Base-by-base conservation (phyloP, 148 eudicot species). In the Fallopia convolvulus region DNA sequence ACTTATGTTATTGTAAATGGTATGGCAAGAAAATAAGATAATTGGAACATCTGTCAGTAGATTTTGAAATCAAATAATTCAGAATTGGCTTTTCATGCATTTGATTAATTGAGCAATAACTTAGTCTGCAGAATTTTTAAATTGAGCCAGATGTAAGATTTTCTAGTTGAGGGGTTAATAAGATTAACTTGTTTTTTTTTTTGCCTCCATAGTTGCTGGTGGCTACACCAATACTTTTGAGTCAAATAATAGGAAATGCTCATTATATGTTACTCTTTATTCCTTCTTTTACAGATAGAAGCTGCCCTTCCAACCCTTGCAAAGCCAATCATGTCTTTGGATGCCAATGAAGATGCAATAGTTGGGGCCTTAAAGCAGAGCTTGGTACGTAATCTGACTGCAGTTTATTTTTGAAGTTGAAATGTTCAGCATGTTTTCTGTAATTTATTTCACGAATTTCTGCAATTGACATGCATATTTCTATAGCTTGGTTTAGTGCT, bases 281-380 rank as follows among this genome's bases (percentile, higher is more conserved):
- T 26, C 53, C 20, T 33, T 26, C 74, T 48, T 41, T 80, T 53
- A 70, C 85, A 95, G 99, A 92, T 95, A 79, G 99, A 95, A 87
- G 77, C 97, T 79, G 93, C 90, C 72, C 87, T 95, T 74, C 99
- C 99, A 26, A 88, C 90, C 26, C 89, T 91, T 75, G 89, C 94
- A 42, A 90, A 88, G 85, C 99, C 99, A 72, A 95, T 95, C 60
- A 95, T 93, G 99, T 92, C 99, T 78, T 81, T 95, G 85, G 97
- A 95, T 84, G 97, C 99, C 77, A 93, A 85, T 83, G 97, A 92
- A 85, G 99, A 92, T 87, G 97, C 97, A 61, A 82, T 95, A 60
- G 91, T 91, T 80, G 99, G 99, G 85, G 89, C 92, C 61, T 82
- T 95, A 84, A 92, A 95, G 90, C 97, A 91, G 82, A 95, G 97